Base-by-base conservation (phyloP, 2,329 filamentous ascomycete species). In the Onygenales sp. region DNA sequence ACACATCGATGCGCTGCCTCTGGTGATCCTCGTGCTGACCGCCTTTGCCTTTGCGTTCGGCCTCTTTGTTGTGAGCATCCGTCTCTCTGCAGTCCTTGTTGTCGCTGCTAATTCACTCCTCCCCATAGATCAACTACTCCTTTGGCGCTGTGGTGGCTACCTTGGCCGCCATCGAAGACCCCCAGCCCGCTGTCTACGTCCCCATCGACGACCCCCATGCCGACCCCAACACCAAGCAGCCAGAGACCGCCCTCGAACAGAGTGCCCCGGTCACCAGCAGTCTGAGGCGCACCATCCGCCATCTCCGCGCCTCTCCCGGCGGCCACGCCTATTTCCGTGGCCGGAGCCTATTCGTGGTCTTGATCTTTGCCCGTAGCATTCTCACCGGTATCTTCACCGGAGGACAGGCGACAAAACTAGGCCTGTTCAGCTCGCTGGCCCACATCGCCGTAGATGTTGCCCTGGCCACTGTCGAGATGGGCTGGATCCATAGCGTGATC, bases 401-500 rank as follows among this genome's bases (percentile, higher is more conserved):
- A 36, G 59, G 73, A 45, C 35, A 8, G 9, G 45, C 33, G 60
- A 75, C 35, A 60, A 63, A 71, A 50, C 39, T n/a, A 63, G 59
- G 74, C 54, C 64, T 74, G 50, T 59, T 84, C 52, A 64, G 72
- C 58, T 58, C 72, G 31, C 41, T 87, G 52, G 74, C 75, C 52
- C 76, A 76, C 51, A 76, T 85, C 49, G 54, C 86, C 43, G 75
- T 81, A 31, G 76, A 80, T 50, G 68, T 92, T 21, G 68, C 79
- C 17, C 74, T 87, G 35, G 80, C 85, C 39, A 86, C 86, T 63
- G 69, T 92, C 55, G 80, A 82, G 66, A 80, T 91, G 60, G 79
- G 82, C 51, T 95, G 90, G 89, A 87, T 90, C 3, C 89, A 95
- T 69, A 84, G 87, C 63, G 82, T 95, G 66, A 90, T 96, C 65